Conservation (phyloP, 192 early-diverging fungal species). For the Phlyctochytrium bullatum region DNA sequence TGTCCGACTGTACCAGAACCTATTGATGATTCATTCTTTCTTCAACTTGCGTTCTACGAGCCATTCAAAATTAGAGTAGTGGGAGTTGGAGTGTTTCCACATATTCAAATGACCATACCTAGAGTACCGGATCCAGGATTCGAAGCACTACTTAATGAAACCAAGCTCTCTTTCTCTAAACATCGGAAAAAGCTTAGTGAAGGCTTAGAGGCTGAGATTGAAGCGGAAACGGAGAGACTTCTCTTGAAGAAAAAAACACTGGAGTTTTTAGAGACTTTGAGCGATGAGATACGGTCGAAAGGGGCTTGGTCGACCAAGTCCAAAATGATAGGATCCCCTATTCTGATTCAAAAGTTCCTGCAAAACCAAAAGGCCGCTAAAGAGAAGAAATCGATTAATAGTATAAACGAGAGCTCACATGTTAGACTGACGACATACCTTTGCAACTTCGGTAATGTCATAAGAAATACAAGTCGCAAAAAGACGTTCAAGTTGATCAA, state of each 20-base stretch:
- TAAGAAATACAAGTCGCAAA: constrained; percentile 45
- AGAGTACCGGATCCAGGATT: constrained; percentile 28
- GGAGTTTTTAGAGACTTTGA: constrained; percentile 32
- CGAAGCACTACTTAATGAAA: constrained; percentile 21
- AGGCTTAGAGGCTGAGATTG: constrained; percentile 29
- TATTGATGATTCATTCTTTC: constrained; percentile 49
- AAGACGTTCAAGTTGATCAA: constrained; percentile 46
- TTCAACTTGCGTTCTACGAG: constrained; percentile 55
- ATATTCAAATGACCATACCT: constrained; percentile 32
- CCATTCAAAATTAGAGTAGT: constrained; percentile 42
- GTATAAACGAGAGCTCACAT: constrained; percentile 39
- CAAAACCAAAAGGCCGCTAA: constrained; percentile 30
- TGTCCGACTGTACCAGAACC: constrained; percentile 44
- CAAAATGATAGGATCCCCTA: constrained; percentile 45
- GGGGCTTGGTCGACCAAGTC: constrained; percentile 16
- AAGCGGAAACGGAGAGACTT: constrained; percentile 39
- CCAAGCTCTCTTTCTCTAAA: constrained; percentile 13
- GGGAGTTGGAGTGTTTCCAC: constrained; percentile 43
- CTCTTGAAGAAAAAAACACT: constrained; percentile 40
- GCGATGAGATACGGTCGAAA: constrained; percentile 34
- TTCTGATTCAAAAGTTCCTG: constrained; percentile 40
- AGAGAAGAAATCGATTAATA: constrained; percentile 32
- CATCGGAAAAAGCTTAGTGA: background rate
- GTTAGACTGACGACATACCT: constrained; percentile 45
- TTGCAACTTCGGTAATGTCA: constrained; percentile 58